Percentiles rank a stretch among this genome's conserved stretches.
phyloP scores from a whole-genome alignment of 768 basidiomycete genomes.

The Cystoderma amianthinum region DNA sequence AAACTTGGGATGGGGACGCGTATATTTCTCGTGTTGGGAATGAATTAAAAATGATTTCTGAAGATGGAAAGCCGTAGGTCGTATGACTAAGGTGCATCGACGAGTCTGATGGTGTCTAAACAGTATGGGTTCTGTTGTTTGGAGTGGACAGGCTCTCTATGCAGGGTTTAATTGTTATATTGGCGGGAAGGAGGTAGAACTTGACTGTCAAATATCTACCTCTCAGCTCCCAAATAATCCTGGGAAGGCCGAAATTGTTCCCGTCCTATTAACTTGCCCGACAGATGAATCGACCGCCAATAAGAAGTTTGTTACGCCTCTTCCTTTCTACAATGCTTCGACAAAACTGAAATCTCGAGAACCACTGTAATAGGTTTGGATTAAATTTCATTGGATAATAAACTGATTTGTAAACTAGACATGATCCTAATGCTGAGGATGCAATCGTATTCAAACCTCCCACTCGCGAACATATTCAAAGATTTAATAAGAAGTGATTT shows the following conservation, averaged over 20 bases:
- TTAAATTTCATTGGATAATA: neutral
- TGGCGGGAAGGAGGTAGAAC: constrained; percentile 54
- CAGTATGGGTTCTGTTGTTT: constrained; percentile 57
- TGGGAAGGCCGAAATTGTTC: too few relatives aligned
- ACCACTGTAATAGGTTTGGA: too few relatives aligned
- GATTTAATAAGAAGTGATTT: constrained; percentile 63
- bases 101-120: constrained; percentile 1
- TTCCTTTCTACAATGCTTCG: too few relatives aligned
- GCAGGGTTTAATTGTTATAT: constrained; percentile 38
- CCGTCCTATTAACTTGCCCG: too few relatives aligned
- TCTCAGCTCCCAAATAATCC: constrained; percentile 43
- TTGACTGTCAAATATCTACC: constrained; percentile 43
- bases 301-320: too few relatives aligned
- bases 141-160: constrained; percentile 51
- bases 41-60: constrained; percentile 56
- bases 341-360: too few relatives aligned
- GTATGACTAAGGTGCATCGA: neutral
- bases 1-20: constrained; percentile 82
- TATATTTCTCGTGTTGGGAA: constrained; percentile 46
- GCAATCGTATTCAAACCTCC: constrained; percentile 87
- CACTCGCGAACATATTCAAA: constrained; percentile 53
- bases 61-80: constrained; percentile 64
- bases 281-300: too few relatives aligned
- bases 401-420: constrained; percentile 30
- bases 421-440: constrained; percentile 69